Conservation (phyloP, 805 yeast species). For the Yarrowia hollandica region DNA sequence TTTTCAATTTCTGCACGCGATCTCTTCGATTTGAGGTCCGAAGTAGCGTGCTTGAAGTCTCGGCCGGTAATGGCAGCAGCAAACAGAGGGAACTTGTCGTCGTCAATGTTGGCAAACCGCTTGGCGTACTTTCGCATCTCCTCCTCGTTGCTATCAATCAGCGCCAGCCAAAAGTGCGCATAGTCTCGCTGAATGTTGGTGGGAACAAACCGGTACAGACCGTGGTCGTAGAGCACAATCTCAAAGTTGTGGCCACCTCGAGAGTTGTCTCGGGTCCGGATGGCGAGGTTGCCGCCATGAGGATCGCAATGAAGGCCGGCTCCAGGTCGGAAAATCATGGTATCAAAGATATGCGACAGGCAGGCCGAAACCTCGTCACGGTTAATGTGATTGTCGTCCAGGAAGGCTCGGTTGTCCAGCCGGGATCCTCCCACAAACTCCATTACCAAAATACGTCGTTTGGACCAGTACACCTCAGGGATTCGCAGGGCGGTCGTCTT, state of each 20-base stretch:
- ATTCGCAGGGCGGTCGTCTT: slow-evolving; percentile 72
- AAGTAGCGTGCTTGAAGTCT: slow-evolving; percentile 71
- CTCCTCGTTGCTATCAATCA: slow-evolving; percentile 66
- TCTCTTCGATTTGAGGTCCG: slow-evolving; percentile 53
- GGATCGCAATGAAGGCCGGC: slow-evolving; percentile 97
- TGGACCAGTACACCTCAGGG: slow-evolving; percentile 69
- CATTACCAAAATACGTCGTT: slow-evolving; percentile 77
- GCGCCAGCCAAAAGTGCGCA: slow-evolving; percentile 89
- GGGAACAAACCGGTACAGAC: slow-evolving; percentile 83
- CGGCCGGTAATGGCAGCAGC: slow-evolving; percentile 96
- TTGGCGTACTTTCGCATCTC: slow-evolving; percentile 73
- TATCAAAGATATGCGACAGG: slow-evolving; percentile 85
- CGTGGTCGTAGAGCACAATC: slow-evolving; percentile 90
- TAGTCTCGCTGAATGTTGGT: slow-evolving; percentile 74
- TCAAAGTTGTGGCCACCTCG: slow-evolving; percentile 73
- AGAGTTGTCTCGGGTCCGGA: slow-evolving; percentile 46
- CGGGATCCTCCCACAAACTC: slow-evolving; percentile 82
- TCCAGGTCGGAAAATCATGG: slow-evolving; percentile 91
- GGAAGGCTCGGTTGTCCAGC: slow-evolving; percentile 69
- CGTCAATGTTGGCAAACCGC: slow-evolving; percentile 73
- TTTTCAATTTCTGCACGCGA: slow-evolving; percentile 60
- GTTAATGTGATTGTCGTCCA: slow-evolving; percentile 64
- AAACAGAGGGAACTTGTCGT: slow-evolving; percentile 77
- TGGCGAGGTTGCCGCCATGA: slow-evolving; percentile 95
- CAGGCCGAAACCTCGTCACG: slow-evolving; percentile 80